Conservation (phyloP, 495 filamentous ascomycete species). For the Aspergillus campestris region DNA sequence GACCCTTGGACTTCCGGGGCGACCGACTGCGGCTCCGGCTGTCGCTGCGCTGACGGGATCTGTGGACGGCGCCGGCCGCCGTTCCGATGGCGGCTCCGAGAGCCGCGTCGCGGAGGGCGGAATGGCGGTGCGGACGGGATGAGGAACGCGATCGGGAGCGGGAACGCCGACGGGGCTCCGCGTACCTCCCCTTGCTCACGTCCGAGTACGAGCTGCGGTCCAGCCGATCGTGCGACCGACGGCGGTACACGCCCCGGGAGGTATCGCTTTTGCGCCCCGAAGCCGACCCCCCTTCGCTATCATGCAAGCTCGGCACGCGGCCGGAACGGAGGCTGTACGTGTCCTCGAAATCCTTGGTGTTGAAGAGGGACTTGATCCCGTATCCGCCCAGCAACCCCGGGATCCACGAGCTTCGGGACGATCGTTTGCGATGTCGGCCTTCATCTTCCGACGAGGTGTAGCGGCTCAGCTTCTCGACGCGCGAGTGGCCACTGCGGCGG, state of each 20-base stretch:
- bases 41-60: slow-evolving; percentile 16
- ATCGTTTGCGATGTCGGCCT: slow-evolving; percentile 35
- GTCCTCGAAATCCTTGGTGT: slow-evolving; percentile 48
- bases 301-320: slow-evolving; percentile 23
- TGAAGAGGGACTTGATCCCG: slow-evolving; percentile 46
- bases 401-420: slow-evolving; percentile 40
- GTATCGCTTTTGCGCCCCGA: slow-evolving; percentile 36
- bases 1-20: slow-evolving; percentile 19
- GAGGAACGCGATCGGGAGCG: slow-evolving; percentile 41
- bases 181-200: slow-evolving; percentile 1
- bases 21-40: slow-evolving; percentile 25
- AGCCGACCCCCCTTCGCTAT: slow-evolving; percentile 29
- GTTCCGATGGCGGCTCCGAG: slow-evolving; percentile 41
- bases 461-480: slow-evolving; percentile 50
- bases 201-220: slow-evolving; percentile 16
- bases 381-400: slow-evolving; percentile 47
- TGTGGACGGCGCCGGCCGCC: slow-evolving; percentile 26
- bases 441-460: slow-evolving; percentile 51
- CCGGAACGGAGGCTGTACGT: slow-evolving; percentile 50
- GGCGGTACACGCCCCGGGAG: slow-evolving; percentile 33
- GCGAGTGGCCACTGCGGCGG: slow-evolving; percentile 35
- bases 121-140: slow-evolving; percentile 28
- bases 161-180: slow-evolving; percentile 12
- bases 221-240: slow-evolving; percentile 23
- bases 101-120: slow-evolving; percentile 33